These are phyloP conservation scores for Populus nigra DNA, from an alignment of 345 rosid genomes.

Conservation along the genomic window DNA sequence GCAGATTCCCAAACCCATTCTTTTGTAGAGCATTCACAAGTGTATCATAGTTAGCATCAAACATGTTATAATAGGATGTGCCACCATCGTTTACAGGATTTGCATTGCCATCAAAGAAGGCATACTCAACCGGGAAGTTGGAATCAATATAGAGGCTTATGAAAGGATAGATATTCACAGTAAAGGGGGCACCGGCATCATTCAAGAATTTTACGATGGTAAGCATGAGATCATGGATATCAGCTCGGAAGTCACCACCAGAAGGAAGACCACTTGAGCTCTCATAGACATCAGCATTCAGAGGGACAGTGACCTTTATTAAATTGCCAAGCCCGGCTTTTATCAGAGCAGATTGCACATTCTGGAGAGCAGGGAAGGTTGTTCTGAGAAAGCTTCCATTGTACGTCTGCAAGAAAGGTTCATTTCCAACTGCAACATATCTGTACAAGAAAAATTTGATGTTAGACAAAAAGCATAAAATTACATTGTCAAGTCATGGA, in stretches of 20 bases:
- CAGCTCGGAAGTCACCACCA: slow-evolving; percentile 67
- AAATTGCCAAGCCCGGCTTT: slow-evolving; percentile 75
- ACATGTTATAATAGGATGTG: slow-evolving; percentile 72
- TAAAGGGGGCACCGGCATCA: slow-evolving; percentile 53
- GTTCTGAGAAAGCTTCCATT: slow-evolving; percentile 49
- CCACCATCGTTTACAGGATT: slow-evolving; percentile 73
- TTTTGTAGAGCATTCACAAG: slow-evolving; percentile 67
- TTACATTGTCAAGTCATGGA: background rate
- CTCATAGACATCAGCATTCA: slow-evolving; percentile 83
- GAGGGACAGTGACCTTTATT: slow-evolving; percentile 76
- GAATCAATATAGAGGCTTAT: slow-evolving; percentile 77
- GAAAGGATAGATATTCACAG: slow-evolving; percentile 89
- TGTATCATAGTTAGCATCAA: slow-evolving; percentile 86
- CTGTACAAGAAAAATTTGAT: slow-evolving; percentile 26
- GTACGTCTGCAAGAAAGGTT: slow-evolving; percentile 74
- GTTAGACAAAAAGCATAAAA: background rate
- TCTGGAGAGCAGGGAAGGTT: slow-evolving; percentile 80
- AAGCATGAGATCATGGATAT: slow-evolving; percentile 59
- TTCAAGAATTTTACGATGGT: slow-evolving; percentile 59
- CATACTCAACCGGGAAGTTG: slow-evolving; percentile 70
- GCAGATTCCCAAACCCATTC: slow-evolving; percentile 68
- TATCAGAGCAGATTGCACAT: slow-evolving; percentile 79
- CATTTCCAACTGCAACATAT: slow-evolving; percentile 86
- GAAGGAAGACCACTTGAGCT: slow-evolving; percentile 63
- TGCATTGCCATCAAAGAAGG: slow-evolving; percentile 64